Base-by-base conservation (phyloP, 2,329 filamentous ascomycete genomes). In the Tolypocladium paradoxum region DNA sequence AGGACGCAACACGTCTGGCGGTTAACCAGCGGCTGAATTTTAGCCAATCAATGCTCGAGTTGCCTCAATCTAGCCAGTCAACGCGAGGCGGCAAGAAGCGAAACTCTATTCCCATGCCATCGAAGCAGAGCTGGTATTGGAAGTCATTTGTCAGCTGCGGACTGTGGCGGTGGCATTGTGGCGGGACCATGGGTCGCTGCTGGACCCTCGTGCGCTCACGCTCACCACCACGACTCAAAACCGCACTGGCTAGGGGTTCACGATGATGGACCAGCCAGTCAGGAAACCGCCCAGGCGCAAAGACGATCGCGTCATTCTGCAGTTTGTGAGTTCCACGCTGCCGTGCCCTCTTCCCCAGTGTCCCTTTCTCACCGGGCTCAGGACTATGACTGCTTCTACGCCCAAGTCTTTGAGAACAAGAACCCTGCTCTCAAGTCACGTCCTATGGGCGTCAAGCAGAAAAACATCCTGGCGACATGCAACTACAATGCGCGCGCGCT, bases 361-460 rank as follows among this genome's bases (percentile, higher is more conserved):
- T 4, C 48, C 6, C 20, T 34, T n/a, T 35, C 48, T 54, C 48
- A 49, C 36, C 27, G 20, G 35, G 24, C 18, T 12, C 53, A 86
- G 83, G 83, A 88, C 68, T 88, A 90, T 67, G 88, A 92, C 73
- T 95, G 89, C 73, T 97, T 97, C 75, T 97, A 97, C 68, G 91
- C 91, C 24, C 89, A 90, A 49, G 90, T 93, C 9, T 85, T 93
- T 60, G 90, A 96, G 70, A 85, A 85, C 58, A 85, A 87, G 65
- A 83, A 87, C 58, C 89, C 90, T 0, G 73, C 77, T 2, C 74
- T 96, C 54, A 89, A 83, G 64, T 76, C 78, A 1, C 71, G 87
- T 20, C 89, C 90, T 7, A 74, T 97, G 35, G 91, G 90, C 36
- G 83, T 96, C 54, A 88, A 91, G 68, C 91, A 96, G 70, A 96